These are phyloP conservation scores for Globisporangium cylindrosporum DNA, from an alignment of 352 stramenopile species.

Conservation along the genomic window DNA sequence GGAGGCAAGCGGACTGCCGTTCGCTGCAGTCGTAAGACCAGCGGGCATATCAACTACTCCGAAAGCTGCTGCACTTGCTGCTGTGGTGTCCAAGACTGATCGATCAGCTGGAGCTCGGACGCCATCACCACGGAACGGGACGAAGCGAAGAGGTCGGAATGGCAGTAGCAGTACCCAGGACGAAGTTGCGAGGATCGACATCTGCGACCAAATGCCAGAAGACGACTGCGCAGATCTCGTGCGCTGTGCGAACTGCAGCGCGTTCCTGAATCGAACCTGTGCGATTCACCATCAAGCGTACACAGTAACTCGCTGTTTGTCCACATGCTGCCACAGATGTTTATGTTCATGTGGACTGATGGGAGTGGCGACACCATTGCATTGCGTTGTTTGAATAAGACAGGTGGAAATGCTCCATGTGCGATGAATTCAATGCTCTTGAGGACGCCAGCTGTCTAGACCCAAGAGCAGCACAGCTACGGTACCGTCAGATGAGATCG, in stretches of 20 bases:
- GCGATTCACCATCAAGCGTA: not conserved
- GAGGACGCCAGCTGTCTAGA: no score
- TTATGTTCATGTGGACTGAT: not conserved
- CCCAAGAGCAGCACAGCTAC: no score
- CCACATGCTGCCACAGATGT: not conserved
- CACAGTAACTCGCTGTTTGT: no score
- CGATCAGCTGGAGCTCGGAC: not conserved
- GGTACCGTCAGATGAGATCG: no score
- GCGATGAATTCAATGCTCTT: no score
- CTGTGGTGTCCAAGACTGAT: no score
- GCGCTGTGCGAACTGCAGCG: constrained; percentile 2
- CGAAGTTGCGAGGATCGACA: not conserved
- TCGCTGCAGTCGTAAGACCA: not conserved
- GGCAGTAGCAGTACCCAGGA: not conserved
- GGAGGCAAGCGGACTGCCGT: constrained; percentile 4
- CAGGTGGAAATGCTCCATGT: no score
- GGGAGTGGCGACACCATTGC: no score
- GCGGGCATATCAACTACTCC: not conserved
- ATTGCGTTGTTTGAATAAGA: no score
- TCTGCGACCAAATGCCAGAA: not conserved
- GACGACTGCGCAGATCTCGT: constrained; percentile 1
- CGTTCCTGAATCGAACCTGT: not conserved
- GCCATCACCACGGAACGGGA: not conserved
- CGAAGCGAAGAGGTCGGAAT: not conserved
- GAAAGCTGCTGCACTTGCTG: not conserved